Conservation (phyloP, 805 yeast genomes). For the Gaillardinia entomophila region DNA sequence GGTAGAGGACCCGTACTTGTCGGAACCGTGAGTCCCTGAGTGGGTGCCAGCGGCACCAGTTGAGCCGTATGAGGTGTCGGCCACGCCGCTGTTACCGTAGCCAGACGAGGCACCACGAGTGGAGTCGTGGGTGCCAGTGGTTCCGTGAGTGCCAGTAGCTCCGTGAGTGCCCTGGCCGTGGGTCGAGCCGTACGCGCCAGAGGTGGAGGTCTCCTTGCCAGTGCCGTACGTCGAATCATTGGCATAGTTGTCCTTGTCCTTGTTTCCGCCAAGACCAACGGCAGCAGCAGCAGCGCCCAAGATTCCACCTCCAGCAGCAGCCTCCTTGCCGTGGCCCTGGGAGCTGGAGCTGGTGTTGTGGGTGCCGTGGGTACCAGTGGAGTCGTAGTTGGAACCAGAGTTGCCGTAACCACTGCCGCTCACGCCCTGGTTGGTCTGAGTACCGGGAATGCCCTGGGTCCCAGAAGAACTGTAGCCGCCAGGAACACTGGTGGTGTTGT, state of each 20-base stretch:
- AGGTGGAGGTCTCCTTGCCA: conserved; percentile 8
- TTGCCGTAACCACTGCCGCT: too few relatives aligned
- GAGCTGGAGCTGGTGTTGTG: conserved; percentile 1
- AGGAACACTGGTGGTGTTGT: too few relatives aligned
- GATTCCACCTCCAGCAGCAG: conserved; percentile 1
- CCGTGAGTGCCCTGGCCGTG: conserved; percentile 10
- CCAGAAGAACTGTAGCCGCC: too few relatives aligned
- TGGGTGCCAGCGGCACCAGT: conserved; percentile 5
- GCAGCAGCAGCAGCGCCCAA: conserved; percentile 3
- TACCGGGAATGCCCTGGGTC: too few relatives aligned
- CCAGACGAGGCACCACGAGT: conserved; percentile 4
- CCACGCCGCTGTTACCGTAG: conserved; percentile 1
- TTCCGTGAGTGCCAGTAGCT: conserved; percentile 1
- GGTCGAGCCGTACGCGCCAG: conserved; percentile 6
- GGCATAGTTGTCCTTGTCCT: too few relatives aligned
- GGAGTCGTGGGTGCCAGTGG: conserved; percentile 1
- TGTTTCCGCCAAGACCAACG: conserved; percentile 5
- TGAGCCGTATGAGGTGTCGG: conserved; percentile 5
- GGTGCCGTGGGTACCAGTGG: conserved; percentile 3
- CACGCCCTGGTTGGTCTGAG: too few relatives aligned
- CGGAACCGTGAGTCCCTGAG: not conserved
- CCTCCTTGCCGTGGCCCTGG: not conserved
- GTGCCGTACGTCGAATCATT: conserved; percentile 4
- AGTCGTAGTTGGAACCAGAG: conserved; percentile 3
- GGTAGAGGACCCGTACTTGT: not conserved